These are phyloP conservation scores for Barnettozyma populi DNA, from an alignment of 805 yeast genomes.

Conservation along the genomic window DNA sequence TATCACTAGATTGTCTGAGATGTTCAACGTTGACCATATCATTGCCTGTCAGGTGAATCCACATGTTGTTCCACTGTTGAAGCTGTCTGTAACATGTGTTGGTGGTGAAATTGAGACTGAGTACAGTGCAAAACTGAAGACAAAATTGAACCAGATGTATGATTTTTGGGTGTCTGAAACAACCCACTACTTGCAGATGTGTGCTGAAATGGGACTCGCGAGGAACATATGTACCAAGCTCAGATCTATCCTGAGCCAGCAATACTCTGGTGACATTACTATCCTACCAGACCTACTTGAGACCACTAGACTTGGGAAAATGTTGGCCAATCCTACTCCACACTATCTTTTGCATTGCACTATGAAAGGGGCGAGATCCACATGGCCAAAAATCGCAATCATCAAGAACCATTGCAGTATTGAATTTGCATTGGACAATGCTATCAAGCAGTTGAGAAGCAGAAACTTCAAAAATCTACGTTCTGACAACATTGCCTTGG, in stretches of 20 bases:
- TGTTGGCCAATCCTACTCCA: conserved; percentile 78
- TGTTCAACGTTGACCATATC: conserved; percentile 96
- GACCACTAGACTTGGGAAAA: conserved; percentile 48
- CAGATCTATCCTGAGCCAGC: conserved; percentile 74
- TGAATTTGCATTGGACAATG: conserved; percentile 79
- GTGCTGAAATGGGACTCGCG: conserved; percentile 71
- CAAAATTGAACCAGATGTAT: conserved; percentile 46
- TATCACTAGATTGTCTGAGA: conserved; percentile 80
- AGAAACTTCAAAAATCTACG: conserved; percentile 41
- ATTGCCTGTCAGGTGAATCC: conserved; percentile 98
- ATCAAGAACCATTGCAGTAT: conserved; percentile 86
- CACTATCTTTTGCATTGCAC: conserved; percentile 66
- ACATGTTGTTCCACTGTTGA: conserved; percentile 85
- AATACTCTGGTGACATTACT: conserved; percentile 90
- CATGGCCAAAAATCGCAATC: conserved; percentile 88
- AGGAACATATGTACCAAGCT: conserved; percentile 68
- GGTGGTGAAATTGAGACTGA: conserved; percentile 67
- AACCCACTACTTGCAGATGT: conserved; percentile 68
- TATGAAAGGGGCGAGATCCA: conserved; percentile 80
- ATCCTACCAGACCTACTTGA: conserved; percentile 72
- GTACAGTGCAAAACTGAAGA: conserved; percentile 48
- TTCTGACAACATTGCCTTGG: conserved; percentile 15
- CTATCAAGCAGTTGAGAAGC: conserved; percentile 64
- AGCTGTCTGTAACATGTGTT: conserved; percentile 57
- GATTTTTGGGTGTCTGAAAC: conserved; percentile 63